Percentiles rank a stretch among this genome's conserved stretches.
phyloP scores from a whole-genome alignment of 345 rosid genomes.

The Carallia pectinifolia region DNA sequence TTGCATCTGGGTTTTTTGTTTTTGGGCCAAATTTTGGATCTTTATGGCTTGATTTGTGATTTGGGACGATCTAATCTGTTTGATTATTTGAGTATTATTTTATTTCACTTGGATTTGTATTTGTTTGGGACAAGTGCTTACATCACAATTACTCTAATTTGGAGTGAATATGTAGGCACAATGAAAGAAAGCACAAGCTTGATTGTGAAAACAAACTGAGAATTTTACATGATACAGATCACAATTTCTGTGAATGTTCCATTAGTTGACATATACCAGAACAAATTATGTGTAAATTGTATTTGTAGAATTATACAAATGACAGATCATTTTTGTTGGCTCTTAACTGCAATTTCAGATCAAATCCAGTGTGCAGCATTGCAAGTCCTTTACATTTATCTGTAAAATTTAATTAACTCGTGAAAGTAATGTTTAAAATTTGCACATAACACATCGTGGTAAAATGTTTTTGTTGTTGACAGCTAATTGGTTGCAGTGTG shows the following conservation, averaged over 20 bases:
- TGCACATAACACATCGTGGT: not conserved
- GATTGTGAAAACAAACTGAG: not conserved
- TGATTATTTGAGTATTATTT: not conserved
- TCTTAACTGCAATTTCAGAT: not conserved
- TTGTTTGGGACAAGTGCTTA: not conserved
- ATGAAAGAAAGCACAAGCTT: not conserved
- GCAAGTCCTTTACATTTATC: no score
- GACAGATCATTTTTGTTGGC: not conserved
- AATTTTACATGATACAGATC: not conserved
- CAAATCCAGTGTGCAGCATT: not conserved
- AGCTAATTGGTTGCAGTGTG: conserved; percentile 8
- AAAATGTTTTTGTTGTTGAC: not conserved
- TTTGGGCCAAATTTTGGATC: conserved; percentile 12
- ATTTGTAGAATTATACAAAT: not conserved
- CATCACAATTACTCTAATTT: no score
- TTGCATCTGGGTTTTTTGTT: conserved; percentile 11
- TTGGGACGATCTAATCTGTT: not conserved
- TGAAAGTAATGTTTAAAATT: not conserved
- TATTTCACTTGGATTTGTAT: conserved; percentile 5
- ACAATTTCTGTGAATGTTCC: not conserved
- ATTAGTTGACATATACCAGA: not conserved
- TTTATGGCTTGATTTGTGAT: not conserved
- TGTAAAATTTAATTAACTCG: no score
- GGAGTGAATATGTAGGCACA: no score
- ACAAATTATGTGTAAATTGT: not conserved